These are phyloP conservation scores for Phalaenopsis hybrid DNA, from an alignment of 116 monocot genomes.

Conservation along the genomic window DNA sequence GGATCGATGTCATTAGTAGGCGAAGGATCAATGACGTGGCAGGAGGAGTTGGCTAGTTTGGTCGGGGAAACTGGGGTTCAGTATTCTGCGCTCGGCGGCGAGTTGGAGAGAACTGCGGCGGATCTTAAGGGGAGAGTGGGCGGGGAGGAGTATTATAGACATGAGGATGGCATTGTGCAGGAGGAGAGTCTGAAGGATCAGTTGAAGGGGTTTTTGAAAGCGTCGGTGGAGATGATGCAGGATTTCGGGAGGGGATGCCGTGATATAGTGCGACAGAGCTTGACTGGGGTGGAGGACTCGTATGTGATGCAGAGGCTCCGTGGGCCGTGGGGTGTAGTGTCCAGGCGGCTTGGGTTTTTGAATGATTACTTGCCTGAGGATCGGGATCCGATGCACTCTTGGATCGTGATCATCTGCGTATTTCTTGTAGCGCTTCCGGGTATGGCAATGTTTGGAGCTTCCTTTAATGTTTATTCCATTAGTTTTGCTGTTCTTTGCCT, in stretches of 20 bases:
- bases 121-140: constrained; percentile 15
- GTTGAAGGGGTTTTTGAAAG: constrained; percentile 65
- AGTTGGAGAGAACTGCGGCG: background rate
- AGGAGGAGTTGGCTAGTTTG: constrained; percentile 68
- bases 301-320: constrained; percentile 40
- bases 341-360: constrained; percentile 57
- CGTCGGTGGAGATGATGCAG: constrained; percentile 65
- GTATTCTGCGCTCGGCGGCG: constrained; percentile 9
- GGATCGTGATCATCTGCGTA: constrained; percentile 71
- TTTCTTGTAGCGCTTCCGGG: constrained; percentile 56
- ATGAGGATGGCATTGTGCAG: constrained; percentile 16
- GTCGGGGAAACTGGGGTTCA: constrained; percentile 57
- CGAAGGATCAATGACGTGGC: constrained; percentile 52
- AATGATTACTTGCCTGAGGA: constrained; percentile 98
- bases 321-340: constrained; percentile 25
- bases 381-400: constrained; percentile 67
- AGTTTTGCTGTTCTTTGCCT: too few relatives aligned
- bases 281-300: constrained; percentile 61
- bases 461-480: background rate
- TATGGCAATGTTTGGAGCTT: constrained; percentile 9
- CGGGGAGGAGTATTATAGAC: constrained; percentile 10
- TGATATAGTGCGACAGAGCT: constrained; percentile 63
- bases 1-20: constrained; percentile 14
- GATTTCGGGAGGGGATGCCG: constrained; percentile 68
- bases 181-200: constrained; percentile 79